Evolutionary conservation across 2,329 filamentous ascomycete species (phyloP), one percentile per base, ranked within the genome.

Genomic region (Setomelanomma holmii): DNA sequence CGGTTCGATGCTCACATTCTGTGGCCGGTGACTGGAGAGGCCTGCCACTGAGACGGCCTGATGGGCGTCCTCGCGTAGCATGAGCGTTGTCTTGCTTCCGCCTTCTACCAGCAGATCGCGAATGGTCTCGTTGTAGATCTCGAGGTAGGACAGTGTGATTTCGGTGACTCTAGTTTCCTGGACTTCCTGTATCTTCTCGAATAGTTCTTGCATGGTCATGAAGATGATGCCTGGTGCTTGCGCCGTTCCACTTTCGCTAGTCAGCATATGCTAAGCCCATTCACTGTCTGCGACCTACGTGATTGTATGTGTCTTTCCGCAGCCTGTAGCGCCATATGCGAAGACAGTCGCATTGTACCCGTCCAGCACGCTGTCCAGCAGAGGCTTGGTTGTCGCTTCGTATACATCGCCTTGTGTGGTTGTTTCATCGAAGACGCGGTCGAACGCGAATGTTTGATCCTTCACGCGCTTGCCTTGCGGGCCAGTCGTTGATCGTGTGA

Each of bases 61-160:
- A 68, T 98, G 93, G 51, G 90, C 89, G 78, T 99, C 95, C 76
- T 99, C 95, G 41, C 95, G 89, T 35, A 99, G 83, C 88, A 95
- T 96, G 59, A 99, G 77, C 3, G 91, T 89, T 61, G 87, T 84
- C 77, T 93, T 95, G 76, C 87, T 90, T 33, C 88, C 90, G 20
- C 89, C 89, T 0, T 91, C 89, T n/a, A 95, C 89, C 38, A 99
- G 82, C 68, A 99, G 79, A 78, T 99, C 95, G 45, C 95, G 90
- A 67, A 99, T 99, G 0, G 93, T 97, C 79, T 99, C 95, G 73
- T 99, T 99, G 82, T 99, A 99, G 59, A 99, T 99, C 73, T 99
- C 95, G 33, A 99, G 83, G 69, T 98, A 99, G 0, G 93, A 97
- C 14, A 99, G 84, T 0, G 93, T 91, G 47, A 99, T 81, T 68